phyloP scores from a whole-genome alignment of 2,329 filamentous ascomycete genomes.

The Ceratocystis cubensis region DNA sequence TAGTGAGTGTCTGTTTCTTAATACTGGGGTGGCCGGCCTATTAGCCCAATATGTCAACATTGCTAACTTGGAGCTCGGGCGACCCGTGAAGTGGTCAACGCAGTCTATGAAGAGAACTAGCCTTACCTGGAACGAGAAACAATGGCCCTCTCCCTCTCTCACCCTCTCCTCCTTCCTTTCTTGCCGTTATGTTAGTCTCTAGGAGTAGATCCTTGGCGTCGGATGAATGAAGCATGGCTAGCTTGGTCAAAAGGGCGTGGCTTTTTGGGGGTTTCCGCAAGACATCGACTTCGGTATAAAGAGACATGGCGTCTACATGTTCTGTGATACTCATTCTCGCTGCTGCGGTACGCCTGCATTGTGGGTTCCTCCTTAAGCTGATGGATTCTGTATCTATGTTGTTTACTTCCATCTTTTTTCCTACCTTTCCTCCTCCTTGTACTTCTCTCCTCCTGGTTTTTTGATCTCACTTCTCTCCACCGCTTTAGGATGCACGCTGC shows the following conservation, averaged over 20 bases:
- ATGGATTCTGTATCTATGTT: not conserved
- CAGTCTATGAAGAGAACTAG: not conserved
- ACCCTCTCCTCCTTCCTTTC: not conserved
- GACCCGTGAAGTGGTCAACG: not conserved
- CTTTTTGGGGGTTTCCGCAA: not conserved
- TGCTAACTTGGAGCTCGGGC: not conserved
- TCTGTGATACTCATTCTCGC: not conserved
- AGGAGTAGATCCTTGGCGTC: not conserved
- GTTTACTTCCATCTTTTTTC: not conserved
- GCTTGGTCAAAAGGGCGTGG: not conserved
- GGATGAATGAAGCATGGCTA: not conserved
- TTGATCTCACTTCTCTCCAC: not conserved
- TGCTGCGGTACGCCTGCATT: not conserved
- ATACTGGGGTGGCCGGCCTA: not conserved
- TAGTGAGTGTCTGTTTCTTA: not conserved
- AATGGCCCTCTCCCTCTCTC: not conserved
- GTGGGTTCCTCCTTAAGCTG: not conserved
- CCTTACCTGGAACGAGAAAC: not conserved
- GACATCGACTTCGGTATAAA: not conserved
- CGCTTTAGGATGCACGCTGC: constrained; percentile 18
- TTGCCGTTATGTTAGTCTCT: not conserved
- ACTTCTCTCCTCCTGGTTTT: not conserved
- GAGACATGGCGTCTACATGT: not conserved
- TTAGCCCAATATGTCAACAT: not conserved
- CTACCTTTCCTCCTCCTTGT: not conserved